Conservation (phyloP, 257 asterid species). For the Solanum sparsipilum region DNA sequence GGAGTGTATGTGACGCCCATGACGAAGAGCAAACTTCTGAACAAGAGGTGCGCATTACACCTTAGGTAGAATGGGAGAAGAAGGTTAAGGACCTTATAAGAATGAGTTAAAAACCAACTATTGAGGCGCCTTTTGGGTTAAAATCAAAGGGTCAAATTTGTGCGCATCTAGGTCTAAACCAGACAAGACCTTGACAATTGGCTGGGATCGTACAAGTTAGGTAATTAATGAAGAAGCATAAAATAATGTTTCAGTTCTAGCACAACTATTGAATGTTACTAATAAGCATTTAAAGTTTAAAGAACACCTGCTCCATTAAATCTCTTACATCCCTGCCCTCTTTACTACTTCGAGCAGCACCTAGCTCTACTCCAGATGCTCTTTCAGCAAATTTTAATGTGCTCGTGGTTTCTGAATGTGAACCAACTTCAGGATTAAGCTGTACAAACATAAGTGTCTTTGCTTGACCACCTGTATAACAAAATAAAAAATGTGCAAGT, state of each 20-base stretch:
- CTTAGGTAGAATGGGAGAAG: not conserved
- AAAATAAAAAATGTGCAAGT: not conserved
- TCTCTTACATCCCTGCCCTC: conserved; percentile 35
- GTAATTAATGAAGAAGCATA: not conserved
- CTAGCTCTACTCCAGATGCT: conserved; percentile 42
- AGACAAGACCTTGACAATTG: not conserved
- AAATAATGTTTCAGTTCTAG: not conserved
- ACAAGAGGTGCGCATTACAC: not conserved
- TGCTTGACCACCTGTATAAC: conserved; percentile 48
- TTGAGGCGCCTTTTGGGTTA: not conserved
- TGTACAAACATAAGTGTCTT: conserved; percentile 68
- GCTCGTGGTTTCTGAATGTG: conserved; percentile 47
- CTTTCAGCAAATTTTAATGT: conserved; percentile 63
- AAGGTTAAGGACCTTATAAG: not conserved
- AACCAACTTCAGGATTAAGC: conserved; percentile 44
- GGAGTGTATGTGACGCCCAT: not conserved
- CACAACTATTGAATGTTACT: not conserved
- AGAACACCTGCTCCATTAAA: conserved; percentile 39
- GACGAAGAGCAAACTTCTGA: not conserved
- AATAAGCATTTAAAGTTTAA: not conserved
- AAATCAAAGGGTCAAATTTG: not conserved
- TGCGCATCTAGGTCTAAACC: not conserved
- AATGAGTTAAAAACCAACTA: not conserved
- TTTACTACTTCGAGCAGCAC: conserved; percentile 42
- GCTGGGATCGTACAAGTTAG: not conserved